A percentile compares a stretch with the other conserved stretches of the same genome.
These are phyloP conservation scores for Pharnaceum exiguum DNA, from an alignment of 148 eudicot species.

Conservation along the genomic window DNA sequence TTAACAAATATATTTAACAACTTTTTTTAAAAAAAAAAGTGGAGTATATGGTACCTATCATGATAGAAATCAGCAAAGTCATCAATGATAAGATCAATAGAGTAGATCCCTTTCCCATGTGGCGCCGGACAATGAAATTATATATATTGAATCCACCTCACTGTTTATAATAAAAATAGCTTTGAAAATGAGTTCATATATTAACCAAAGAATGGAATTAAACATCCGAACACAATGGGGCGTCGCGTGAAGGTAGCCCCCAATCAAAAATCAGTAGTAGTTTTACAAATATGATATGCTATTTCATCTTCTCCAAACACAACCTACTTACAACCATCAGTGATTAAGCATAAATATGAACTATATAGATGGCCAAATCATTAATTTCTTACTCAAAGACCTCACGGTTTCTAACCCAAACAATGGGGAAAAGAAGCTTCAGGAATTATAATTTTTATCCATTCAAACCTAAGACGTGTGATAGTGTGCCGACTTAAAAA, in stretches of 20 bases:
- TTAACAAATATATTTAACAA: too few species aligned
- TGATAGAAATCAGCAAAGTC: too few species aligned
- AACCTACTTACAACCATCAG: slow-evolving; percentile 38
- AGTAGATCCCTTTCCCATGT: slow-evolving; percentile 47
- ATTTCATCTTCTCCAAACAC: slow-evolving; percentile 85
- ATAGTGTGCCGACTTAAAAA: too few species aligned
- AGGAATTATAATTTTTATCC: too few species aligned
- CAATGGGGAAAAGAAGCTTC: too few species aligned
- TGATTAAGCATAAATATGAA: not conserved
- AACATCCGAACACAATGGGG: slow-evolving; percentile 93
- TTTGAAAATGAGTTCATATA: not conserved
- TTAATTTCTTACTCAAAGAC: too few species aligned
- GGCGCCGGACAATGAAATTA: slow-evolving; percentile 60
- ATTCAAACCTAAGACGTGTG: too few species aligned
- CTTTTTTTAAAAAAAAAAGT: too few species aligned
- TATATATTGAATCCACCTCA: not conserved
- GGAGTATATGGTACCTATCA: too few species aligned
- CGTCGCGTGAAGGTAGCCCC: slow-evolving; percentile 91
- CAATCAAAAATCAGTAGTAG: slow-evolving; percentile 81
- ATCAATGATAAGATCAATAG: too few species aligned
- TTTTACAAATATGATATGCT: slow-evolving; percentile 95
- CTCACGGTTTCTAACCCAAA: too few species aligned
- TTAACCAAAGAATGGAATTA: slow-evolving; percentile 1
- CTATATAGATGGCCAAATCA: too few species aligned
- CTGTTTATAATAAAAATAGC: not conserved